Evolutionary conservation across 805 yeast genomes (phyloP).

Genomic region (Starmerella khaoyaiensis): DNA sequence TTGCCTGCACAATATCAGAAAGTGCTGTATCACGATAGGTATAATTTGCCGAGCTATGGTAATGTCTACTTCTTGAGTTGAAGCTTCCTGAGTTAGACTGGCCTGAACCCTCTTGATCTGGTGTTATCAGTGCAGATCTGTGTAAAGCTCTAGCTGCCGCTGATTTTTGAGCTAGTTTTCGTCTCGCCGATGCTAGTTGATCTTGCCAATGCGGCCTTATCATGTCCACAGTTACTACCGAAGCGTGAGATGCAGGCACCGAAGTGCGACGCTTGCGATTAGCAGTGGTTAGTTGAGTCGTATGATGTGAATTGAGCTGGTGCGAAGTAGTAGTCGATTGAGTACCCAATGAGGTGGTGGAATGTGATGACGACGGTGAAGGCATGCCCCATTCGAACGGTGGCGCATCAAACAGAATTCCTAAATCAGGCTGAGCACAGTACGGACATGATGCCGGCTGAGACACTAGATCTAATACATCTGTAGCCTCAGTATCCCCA

Average conservation of each 20-base stretch:
- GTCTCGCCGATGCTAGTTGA: constrained; percentile 56
- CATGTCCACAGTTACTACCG: constrained; percentile 64
- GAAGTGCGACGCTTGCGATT: constrained; percentile 7
- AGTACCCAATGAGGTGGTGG: constrained; percentile 2
- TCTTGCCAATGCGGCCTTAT: constrained; percentile 91
- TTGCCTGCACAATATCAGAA: constrained; percentile 10
- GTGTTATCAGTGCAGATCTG: constrained; percentile 57
- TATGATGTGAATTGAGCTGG: not conserved
- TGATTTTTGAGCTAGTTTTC: constrained; percentile 67
- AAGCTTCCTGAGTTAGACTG: not conserved
- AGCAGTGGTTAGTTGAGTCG: not conserved
- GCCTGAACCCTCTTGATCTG: not conserved
- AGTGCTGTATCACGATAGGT: constrained; percentile 4
- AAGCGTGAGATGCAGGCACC: constrained; percentile 38
- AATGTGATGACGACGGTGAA: constrained; percentile 1
- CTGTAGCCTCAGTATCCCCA: constrained; percentile 31
- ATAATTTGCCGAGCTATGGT: not conserved
- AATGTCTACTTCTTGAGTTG: not conserved
- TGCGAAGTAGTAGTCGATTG: not conserved
- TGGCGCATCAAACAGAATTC: constrained; percentile 66
- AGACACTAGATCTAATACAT: constrained; percentile 41
- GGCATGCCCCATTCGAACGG: constrained; percentile 37
- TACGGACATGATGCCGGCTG: constrained; percentile 90
- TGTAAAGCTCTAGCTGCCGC: constrained; percentile 93
- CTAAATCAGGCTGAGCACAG: constrained; percentile 78